A percentile compares a stretch with the other conserved stretches of the same genome.
Conservation (phyloP, 2,329 filamentous ascomycete genomes). For the Tolypocladium ophioglossoides region DNA sequence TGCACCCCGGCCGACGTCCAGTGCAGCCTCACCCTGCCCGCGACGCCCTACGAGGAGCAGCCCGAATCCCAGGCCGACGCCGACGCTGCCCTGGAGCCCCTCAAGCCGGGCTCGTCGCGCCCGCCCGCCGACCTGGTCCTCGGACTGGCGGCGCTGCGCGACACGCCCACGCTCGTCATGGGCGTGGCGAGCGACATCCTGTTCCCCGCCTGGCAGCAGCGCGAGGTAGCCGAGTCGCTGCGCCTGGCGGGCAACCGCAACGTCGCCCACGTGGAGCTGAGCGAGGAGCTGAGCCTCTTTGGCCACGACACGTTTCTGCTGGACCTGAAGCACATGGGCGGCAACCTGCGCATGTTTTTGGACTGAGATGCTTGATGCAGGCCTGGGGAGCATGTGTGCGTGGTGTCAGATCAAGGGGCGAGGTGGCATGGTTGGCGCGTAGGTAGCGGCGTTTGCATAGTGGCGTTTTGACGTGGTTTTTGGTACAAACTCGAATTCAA, state of each 20-base stretch:
- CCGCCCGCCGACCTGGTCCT: conserved; percentile 72
- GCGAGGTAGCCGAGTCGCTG: conserved; percentile 81
- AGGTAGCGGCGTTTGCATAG: neutral
- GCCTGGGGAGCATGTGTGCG: no score
- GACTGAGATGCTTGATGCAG: conserved; percentile 30
- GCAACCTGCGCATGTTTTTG: conserved; percentile 70
- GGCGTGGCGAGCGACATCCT: conserved; percentile 93
- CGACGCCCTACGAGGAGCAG: conserved; percentile 79
- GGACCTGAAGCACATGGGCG: conserved; percentile 85
- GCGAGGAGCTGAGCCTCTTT: conserved; percentile 88
- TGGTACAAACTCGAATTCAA: neutral
- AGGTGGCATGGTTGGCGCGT: neutral
- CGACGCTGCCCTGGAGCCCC: conserved; percentile 13
- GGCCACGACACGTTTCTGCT: conserved; percentile 94
- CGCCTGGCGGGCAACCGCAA: conserved; percentile 65
- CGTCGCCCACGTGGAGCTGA: conserved; percentile 83
- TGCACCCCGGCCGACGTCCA: conserved; percentile 28
- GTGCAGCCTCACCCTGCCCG: conserved; percentile 77
- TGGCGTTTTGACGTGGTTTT: neutral
- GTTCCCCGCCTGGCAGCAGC: conserved; percentile 96
- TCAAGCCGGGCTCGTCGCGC: conserved; percentile 25
- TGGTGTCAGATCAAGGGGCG: neutral
- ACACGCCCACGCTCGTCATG: conserved; percentile 78
- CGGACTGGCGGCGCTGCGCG: conserved; percentile 59
- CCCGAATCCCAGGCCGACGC: conserved; percentile 34